Conservation (phyloP, 139 green algal species). For the Chlorella vulgaris region DNA sequence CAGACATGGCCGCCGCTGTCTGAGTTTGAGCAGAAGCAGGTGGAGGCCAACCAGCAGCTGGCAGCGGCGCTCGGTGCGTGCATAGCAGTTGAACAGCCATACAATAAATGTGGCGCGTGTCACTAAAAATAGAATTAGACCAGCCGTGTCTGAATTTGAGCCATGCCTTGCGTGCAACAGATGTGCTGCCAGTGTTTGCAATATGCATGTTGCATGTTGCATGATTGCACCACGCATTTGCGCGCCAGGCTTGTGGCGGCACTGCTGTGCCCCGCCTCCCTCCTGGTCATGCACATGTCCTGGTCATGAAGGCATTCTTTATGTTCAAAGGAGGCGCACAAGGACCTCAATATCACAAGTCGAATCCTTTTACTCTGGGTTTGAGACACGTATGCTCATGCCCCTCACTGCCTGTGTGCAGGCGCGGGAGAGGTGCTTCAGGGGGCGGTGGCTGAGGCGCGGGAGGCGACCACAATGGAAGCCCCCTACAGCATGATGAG, state of each 20-base stretch:
- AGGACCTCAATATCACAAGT: too few relatives aligned
- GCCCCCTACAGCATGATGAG: constrained; percentile 5
- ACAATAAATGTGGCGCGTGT: not conserved
- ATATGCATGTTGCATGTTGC: too few relatives aligned
- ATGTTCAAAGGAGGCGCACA: too few relatives aligned
- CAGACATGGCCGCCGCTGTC: not conserved
- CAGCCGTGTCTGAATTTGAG: not conserved
- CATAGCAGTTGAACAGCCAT: too few relatives aligned
- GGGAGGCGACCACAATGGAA: not conserved
- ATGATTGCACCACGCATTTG: too few relatives aligned
- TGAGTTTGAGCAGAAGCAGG: not conserved
- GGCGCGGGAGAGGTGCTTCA: not conserved
- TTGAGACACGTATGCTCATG: not conserved
- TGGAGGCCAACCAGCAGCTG: not conserved
- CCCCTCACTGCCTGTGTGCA: not conserved
- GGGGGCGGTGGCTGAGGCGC: not conserved
- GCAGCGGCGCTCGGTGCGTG: constrained; percentile 12
- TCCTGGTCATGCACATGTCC: too few relatives aligned
- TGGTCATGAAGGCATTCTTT: too few relatives aligned
- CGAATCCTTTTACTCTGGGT: too few relatives aligned
- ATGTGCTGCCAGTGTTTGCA: too few relatives aligned
- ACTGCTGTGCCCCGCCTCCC: too few relatives aligned
- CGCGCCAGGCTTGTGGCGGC: too few relatives aligned
- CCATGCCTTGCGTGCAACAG: too few relatives aligned
- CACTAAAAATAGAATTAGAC: not conserved